A percentile compares a stretch with the other conserved stretches of the same genome.
Evolutionary conservation across 306 rosid genomes (phyloP).

Genomic region (Cucurbita ficifolia): DNA sequence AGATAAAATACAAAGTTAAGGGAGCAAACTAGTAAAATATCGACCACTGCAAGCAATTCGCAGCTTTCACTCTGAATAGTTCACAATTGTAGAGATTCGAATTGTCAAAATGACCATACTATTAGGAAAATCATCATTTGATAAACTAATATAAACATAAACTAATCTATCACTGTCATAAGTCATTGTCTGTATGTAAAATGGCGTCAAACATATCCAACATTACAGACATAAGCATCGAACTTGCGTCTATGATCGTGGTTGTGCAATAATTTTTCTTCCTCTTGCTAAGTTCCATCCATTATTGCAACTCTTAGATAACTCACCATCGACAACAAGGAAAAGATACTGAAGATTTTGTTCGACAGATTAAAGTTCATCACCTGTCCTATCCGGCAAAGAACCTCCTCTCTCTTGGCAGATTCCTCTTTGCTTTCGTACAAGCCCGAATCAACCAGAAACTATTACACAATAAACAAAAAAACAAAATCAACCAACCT

Average conservation of each 20-base stretch:
- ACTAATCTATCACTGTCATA: not conserved
- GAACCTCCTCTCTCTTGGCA: constrained; percentile 58
- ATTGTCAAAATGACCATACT: not conserved
- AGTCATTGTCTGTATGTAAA: not conserved
- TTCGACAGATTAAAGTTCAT: not conserved
- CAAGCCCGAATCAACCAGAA: constrained; percentile 61
- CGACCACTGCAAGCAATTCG: not conserved
- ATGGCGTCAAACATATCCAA: not conserved
- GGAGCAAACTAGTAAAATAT: not conserved
- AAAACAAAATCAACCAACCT: not conserved
- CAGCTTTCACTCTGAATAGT: not conserved
- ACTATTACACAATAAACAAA: constrained; percentile 18
- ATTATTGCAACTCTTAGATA: not conserved
- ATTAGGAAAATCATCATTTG: not conserved
- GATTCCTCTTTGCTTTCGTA: constrained; percentile 63
- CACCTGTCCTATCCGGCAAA: constrained; percentile 65
- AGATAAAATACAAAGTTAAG: not conserved
- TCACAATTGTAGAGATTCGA: not conserved
- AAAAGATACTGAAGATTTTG: not conserved
- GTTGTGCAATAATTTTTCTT: not conserved
- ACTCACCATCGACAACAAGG: not conserved
- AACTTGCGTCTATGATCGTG: not conserved
- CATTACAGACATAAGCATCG: not conserved
- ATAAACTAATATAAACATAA: not conserved
- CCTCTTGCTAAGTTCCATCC: not conserved